Base-by-base conservation (phyloP, 2,329 filamentous ascomycete genomes). In the Neocatenulostroma microsporum region DNA sequence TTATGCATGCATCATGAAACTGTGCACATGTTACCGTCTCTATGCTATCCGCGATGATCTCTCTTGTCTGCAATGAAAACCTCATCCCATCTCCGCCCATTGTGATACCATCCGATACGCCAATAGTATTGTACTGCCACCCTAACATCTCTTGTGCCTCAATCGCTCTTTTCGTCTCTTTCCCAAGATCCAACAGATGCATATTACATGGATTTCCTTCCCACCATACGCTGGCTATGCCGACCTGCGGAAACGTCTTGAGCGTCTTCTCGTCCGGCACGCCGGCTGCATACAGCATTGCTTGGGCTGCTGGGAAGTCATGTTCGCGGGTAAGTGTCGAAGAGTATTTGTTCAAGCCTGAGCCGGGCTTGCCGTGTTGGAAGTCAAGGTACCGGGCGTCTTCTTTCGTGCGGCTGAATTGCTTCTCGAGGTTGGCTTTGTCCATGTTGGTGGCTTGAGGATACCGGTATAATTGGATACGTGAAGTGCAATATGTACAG, bases 31-130 rank as follows among this genome's bases (percentile, higher is more conserved):
- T 95, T 25, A 94, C 84, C 2, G 84, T 88, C 66, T 96, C 89
- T 54, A 95, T 87, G 49, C 81, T 88, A 64, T 96, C 88, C 46
- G 88, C 88, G 48, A 96, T 95, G 47, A 95, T 79, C 56, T 96
- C 88, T 41, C 88, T 76, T 2, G 82, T 84, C 57, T 94, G 88
- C 4, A 95, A 74, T 17, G 86, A 94, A 66, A 87, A 95, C 37
- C 89, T 74, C 89, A 95, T 95, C 46, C 88, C 87, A 67, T 94
- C 85, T 47, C 82, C 82, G 36, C 89, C 88, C 88, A 95, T 95
- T 3, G 89, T 94, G 55, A 95, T 94, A 32, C 80, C 88, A 61
- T 94, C 87, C 8, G 84, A 87, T 9, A 95, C 78, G 34, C 88
- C 56, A 45, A 94, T 76, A 13, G 87, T 93, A 60, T 91, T 93